Evolutionary conservation across 352 stramenopile genomes (phyloP).

Genomic region (Pythium brachiatum): DNA sequence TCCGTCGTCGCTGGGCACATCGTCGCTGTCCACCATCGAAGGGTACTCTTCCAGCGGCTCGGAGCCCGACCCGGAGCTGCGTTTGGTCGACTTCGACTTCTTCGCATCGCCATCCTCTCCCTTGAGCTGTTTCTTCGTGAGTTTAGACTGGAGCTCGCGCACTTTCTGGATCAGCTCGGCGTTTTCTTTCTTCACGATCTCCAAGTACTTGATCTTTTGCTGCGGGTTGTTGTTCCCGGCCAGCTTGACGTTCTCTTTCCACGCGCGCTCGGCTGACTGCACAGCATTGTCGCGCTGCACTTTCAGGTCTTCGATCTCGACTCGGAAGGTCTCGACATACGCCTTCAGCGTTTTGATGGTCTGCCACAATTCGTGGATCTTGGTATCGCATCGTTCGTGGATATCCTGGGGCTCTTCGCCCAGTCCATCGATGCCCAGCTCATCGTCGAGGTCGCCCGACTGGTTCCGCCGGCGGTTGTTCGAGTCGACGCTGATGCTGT

Average conservation of each 20-base stretch:
- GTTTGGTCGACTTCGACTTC: slow-evolving; percentile 17
- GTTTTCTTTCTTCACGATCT: slow-evolving; percentile 73
- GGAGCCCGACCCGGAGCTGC: slow-evolving; percentile 15
- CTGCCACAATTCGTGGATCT: slow-evolving; percentile 70
- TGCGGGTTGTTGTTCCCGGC: slow-evolving; percentile 62
- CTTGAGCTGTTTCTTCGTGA: slow-evolving; percentile 29
- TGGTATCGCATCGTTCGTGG: slow-evolving; percentile 57
- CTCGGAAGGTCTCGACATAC: slow-evolving; percentile 58
- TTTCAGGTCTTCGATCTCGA: slow-evolving; percentile 46
- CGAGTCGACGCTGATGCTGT: slow-evolving; percentile 1
- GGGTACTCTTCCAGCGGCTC: slow-evolving; percentile 26
- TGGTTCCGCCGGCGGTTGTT: slow-evolving; percentile 5
- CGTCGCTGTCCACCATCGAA: slow-evolving; percentile 21
- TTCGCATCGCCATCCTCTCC: neutral
- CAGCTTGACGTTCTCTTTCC: slow-evolving; percentile 54
- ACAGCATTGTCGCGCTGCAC: slow-evolving; percentile 60
- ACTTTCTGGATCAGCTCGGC: slow-evolving; percentile 43
- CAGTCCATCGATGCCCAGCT: slow-evolving; percentile 19
- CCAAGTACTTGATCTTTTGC: slow-evolving; percentile 72
- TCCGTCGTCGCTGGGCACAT: slow-evolving; percentile 23
- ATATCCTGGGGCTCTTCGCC: slow-evolving; percentile 11
- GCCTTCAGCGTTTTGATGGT: slow-evolving; percentile 56
- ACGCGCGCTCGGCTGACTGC: slow-evolving; percentile 47
- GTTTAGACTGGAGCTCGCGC: slow-evolving; percentile 48
- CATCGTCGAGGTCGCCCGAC: slow-evolving; percentile 4